A percentile compares a stretch with the other conserved stretches of the same genome.
Evolutionary conservation across 2,329 filamentous ascomycete genomes (phyloP).

Genomic region (Penicillium sp.): DNA sequence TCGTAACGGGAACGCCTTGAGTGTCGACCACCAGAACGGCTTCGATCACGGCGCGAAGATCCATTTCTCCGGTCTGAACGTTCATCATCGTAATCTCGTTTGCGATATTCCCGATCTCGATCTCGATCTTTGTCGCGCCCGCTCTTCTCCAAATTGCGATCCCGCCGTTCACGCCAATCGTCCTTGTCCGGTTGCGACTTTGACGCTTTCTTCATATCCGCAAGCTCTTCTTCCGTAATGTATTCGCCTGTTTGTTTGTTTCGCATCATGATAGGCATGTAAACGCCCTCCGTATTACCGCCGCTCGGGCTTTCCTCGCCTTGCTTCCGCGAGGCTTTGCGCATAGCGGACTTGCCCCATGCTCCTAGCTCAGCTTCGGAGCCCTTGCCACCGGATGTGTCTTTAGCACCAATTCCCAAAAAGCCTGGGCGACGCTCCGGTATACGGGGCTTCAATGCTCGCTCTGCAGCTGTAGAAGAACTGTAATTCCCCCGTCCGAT

Average conservation of each 20-base stretch:
- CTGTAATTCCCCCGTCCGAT: slow-evolving; percentile 52
- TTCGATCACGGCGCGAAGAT: slow-evolving; percentile 36
- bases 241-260: slow-evolving; percentile 59
- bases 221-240: slow-evolving; percentile 57
- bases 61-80: slow-evolving; percentile 36
- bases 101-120: slow-evolving; percentile 29
- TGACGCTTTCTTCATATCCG: slow-evolving; percentile 47
- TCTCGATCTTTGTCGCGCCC: slow-evolving; percentile 34
- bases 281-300: slow-evolving; percentile 44
- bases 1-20: slow-evolving; percentile 35
- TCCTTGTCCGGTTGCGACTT: slow-evolving; percentile 42
- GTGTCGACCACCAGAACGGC: slow-evolving; percentile 32
- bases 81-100: slow-evolving; percentile 32
- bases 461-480: slow-evolving; percentile 36
- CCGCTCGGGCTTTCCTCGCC: slow-evolving; percentile 43
- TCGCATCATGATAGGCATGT: slow-evolving; percentile 56
- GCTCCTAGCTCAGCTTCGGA: slow-evolving; percentile 67
- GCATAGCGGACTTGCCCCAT: slow-evolving; percentile 63
- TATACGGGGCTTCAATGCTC: slow-evolving; percentile 55
- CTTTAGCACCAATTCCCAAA: slow-evolving; percentile 82
- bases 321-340: slow-evolving; percentile 52
- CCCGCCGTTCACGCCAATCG: slow-evolving; percentile 43
- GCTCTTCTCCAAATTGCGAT: slow-evolving; percentile 40
- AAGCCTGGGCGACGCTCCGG: slow-evolving; percentile 69
- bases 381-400: slow-evolving; percentile 52